Evolutionary conservation across 345 rosid species (phyloP), one percentile per base, ranked within the genome.

Genomic region (Arabidopsis suecica): DNA sequence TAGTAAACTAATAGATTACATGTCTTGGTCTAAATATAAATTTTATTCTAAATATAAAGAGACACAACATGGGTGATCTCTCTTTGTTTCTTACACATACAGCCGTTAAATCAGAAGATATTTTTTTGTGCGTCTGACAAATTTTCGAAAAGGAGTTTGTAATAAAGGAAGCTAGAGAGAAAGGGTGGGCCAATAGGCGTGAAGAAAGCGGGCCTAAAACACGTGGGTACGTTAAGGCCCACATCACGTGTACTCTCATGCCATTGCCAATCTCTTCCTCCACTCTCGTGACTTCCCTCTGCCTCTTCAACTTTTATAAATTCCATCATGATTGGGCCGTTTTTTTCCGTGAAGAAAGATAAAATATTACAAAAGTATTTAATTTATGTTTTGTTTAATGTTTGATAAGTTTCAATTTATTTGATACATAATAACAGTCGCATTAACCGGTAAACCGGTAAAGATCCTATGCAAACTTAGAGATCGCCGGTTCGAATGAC

Each of bases 171-270:
- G 20, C 58, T 13, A 44, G 28, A 56, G 66, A 10, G 14, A 58
- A 66, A 38, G 28, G 47, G 54, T 51, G 74, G 74, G 79, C 69
- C 74, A 68, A 68, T 68, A 4, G 42, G 79, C 57, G 74, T 68
- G 69, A 68, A 68, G 48, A 51, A 50, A 68, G 48, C 23, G 74
- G 79, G 79, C 74, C 63, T 38, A 20, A 0, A 50, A 59, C 61
- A 68, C 79, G 68, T 68, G 73, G 73, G 20, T 49, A 34, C 5
- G 23, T 16, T 4, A 45, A 28, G 38, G 78, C 68, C 73, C 73
- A 67, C 68, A 30, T 68, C n/a, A 75, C 79, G 68, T 67, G 38
- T 60, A 13, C 0, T 37, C 50, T 38, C 67, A 41, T 22, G 60
- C 67, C 68, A 3, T 58, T 66, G 78, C 61, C 73, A 37, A 12